phyloP scores from a whole-genome alignment of 2,329 filamentous ascomycete species.

The Fusarium equiseti region DNA sequence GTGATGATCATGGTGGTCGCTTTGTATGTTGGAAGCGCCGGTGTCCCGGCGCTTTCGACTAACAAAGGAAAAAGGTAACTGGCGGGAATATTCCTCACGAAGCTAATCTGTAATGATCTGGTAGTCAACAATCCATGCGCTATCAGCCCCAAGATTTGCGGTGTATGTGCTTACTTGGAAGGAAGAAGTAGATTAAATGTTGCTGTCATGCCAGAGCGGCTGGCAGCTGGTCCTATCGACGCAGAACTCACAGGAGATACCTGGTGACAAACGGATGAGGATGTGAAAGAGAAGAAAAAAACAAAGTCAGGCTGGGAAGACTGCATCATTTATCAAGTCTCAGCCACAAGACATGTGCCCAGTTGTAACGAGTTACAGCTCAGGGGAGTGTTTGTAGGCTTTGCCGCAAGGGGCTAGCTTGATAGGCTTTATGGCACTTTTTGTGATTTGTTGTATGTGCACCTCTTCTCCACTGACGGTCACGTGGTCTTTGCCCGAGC shows the following conservation, averaged over 20 bases:
- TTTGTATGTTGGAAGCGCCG: conserved; percentile 9
- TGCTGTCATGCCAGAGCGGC: neutral
- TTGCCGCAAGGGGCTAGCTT: neutral
- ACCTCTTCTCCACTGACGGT: no score
- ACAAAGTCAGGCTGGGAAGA: neutral
- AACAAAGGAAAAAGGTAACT: neutral
- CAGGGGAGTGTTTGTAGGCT: neutral
- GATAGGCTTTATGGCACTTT: neutral
- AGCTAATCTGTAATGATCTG: fast-evolving
- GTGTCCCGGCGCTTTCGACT: neutral
- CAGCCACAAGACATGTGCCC: neutral
- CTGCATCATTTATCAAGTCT: neutral
- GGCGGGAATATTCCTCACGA: fast-evolving
- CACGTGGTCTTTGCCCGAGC: neutral
- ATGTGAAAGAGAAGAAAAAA: neutral
- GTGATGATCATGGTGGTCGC: conserved; percentile 1
- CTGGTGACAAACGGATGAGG: neutral
- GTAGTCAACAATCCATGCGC: neutral
- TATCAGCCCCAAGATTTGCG: neutral
- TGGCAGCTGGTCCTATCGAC: neutral
- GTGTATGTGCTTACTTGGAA: neutral
- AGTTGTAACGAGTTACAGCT: neutral
- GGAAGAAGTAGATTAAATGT: neutral
- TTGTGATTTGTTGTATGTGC: neutral
- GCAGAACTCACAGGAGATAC: neutral